A percentile compares a stretch with the other conserved stretches of the same genome.
Evolutionary conservation across 2,329 filamentous ascomycete genomes (phyloP).

Genomic region (Colletotrichum theobromicola): DNA sequence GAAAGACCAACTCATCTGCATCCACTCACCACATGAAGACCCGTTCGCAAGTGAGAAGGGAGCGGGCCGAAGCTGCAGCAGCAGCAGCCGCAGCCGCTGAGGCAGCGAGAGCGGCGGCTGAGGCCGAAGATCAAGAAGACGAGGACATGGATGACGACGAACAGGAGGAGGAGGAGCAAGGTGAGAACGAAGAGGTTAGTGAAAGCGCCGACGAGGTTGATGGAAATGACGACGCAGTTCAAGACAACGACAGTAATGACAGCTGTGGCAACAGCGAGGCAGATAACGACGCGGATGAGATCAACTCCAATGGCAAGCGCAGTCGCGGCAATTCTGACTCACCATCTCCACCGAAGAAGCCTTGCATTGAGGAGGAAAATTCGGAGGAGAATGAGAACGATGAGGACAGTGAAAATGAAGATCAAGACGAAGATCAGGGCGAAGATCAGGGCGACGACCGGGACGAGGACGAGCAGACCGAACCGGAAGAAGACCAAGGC

Average conservation of each 20-base stretch:
- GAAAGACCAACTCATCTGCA: not conserved
- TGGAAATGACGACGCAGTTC: not conserved
- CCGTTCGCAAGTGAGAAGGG: not conserved
- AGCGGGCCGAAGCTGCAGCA: not conserved
- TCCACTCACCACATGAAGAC: not conserved
- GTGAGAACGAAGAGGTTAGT: not conserved
- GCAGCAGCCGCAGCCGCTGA: not conserved
- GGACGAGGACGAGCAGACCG: no score
- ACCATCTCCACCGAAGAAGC: not conserved
- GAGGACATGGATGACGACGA: accelerated
- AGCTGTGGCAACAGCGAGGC: not conserved
- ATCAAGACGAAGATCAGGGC: not conserved
- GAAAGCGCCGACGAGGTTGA: not conserved
- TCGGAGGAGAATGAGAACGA: not conserved
- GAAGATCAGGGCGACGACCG: not conserved
- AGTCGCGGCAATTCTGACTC: not conserved
- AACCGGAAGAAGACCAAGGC: not conserved
- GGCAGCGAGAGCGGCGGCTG: no score
- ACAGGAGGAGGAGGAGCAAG: not conserved
- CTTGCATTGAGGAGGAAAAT: not conserved
- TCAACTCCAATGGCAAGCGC: not conserved
- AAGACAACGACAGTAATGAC: not conserved
- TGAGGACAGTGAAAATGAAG: not conserved
- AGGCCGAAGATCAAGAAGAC: not conserved
- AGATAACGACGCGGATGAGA: not conserved